phyloP scores from a whole-genome alignment of 2,329 filamentous ascomycete species.

The Geosmithia flava region DNA sequence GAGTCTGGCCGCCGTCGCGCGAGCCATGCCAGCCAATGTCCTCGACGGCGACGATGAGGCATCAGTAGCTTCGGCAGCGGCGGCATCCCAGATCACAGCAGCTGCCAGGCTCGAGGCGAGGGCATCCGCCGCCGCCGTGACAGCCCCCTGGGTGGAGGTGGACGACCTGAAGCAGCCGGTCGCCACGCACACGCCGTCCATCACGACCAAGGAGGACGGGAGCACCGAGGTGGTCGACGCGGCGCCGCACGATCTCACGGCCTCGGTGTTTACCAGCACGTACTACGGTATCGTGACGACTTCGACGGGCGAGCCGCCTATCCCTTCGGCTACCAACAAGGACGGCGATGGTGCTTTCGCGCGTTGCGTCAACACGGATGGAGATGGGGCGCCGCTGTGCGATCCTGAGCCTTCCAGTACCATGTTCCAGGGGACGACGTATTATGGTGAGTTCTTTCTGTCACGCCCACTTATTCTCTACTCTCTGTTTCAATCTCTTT shows the following conservation, averaged over 20 bases:
- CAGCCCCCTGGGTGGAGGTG: conserved; percentile 39
- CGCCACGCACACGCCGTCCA: conserved; percentile 34
- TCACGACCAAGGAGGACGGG: conserved; percentile 29
- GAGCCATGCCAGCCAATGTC: conserved; percentile 5
- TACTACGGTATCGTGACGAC: conserved; percentile 23
- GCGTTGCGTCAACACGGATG: conserved; percentile 34
- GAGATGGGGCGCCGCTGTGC: conserved; percentile 37
- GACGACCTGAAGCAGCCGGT: conserved; percentile 29
- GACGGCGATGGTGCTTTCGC: conserved; percentile 34
- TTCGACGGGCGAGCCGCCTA: conserved; percentile 28
- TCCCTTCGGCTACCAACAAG: conserved; percentile 27
- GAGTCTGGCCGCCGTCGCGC: no score
- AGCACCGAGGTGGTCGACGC: conserved; percentile 23
- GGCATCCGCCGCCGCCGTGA: conserved; percentile 12
- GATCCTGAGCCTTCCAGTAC: conserved; percentile 28
- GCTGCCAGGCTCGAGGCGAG: no score
- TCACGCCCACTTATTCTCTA: neutral
- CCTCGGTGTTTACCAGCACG: conserved; percentile 24
- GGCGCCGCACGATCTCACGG: conserved; percentile 34
- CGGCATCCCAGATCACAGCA: conserved; percentile 6
- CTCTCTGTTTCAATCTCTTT: no score
- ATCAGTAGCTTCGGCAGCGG: neutral
- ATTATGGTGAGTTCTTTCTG: conserved; percentile 31
- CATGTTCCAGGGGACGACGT: conserved; percentile 31
- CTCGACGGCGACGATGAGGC: conserved; percentile 8